Conservation (phyloP, 768 basidiomycete species). For the Panaeolus cyanescens region DNA sequence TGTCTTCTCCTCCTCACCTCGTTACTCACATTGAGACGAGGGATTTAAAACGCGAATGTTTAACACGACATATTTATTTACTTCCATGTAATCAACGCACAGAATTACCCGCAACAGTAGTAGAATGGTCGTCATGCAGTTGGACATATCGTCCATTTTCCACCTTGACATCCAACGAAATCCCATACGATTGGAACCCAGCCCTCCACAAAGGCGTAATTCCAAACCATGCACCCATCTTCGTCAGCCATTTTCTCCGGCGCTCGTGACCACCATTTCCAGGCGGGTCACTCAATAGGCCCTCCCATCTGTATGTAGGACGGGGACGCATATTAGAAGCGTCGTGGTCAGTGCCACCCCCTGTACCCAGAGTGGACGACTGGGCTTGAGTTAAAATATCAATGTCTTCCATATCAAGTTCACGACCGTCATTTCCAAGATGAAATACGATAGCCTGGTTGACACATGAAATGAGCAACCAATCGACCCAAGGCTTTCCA, state of each 20-base stretch:
- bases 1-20: too few species aligned
- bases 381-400: conserved; percentile 52
- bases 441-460: conserved; percentile 64
- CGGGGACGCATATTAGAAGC: conserved; percentile 59
- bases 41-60: background rate
- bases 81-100: conserved; percentile 15
- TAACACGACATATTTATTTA: conserved; percentile 11
- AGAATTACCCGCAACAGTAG: conserved; percentile 13
- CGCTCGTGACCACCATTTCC: conserved; percentile 32
- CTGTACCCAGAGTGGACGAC: conserved; percentile 62
- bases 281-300: conserved; percentile 57
- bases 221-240: conserved; percentile 70
- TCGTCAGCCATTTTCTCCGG: conserved; percentile 45
- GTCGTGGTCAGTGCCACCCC: conserved; percentile 74
- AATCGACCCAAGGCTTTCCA: background rate
- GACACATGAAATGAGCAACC: background rate
- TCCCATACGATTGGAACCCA: conserved; percentile 50
- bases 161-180: conserved; percentile 61
- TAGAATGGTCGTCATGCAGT: conserved; percentile 21
- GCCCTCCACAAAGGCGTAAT: conserved; percentile 63
- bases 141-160: conserved; percentile 62
- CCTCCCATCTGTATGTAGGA: conserved; percentile 72
- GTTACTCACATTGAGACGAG: background rate
- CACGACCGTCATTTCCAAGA: conserved; percentile 49
- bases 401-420: conserved; percentile 67